phyloP scores from a whole-genome alignment of 495 filamentous ascomycete genomes.

The Penicillium lagena region DNA sequence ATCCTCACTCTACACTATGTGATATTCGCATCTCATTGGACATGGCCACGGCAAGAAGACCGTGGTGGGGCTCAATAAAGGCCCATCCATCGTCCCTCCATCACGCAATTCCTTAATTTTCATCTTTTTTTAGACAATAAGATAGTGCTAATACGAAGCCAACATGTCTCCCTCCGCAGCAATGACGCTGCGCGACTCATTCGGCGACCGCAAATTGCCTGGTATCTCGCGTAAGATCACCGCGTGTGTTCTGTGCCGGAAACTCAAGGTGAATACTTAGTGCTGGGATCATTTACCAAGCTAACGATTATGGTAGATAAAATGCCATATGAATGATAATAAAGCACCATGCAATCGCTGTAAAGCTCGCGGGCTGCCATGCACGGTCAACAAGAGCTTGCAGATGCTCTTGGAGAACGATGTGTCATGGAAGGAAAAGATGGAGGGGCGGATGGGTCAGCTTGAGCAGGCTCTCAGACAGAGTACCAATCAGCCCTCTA shows the following conservation, averaged over 20 bases:
- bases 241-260: constrained; percentile 12
- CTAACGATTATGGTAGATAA: neutral
- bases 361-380: constrained; percentile 4
- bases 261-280: constrained; percentile 1
- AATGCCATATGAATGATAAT: constrained; percentile 4
- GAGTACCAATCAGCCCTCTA: neutral
- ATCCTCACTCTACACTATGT: no score
- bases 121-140: no score
- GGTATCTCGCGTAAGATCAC: constrained; percentile 18
- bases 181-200: constrained; percentile 3
- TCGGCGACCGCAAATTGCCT: constrained; percentile 14
- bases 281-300: no score
- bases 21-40: no score
- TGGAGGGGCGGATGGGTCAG: constrained; percentile 1
- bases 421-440: constrained; percentile 3
- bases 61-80: neutral
- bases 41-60: neutral
- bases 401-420: constrained; percentile 7
- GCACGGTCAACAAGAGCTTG: constrained; percentile 6
- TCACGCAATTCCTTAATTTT: neutral
- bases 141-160: no score
- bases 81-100: neutral
- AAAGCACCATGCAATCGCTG: constrained; percentile 5
- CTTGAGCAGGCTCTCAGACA: constrained; percentile 1
- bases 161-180: neutral